Percentiles rank a stretch among this genome's conserved stretches.
phyloP scores from a whole-genome alignment of 1,284 basidiomycete species.

The Microbotryum violaceum region DNA sequence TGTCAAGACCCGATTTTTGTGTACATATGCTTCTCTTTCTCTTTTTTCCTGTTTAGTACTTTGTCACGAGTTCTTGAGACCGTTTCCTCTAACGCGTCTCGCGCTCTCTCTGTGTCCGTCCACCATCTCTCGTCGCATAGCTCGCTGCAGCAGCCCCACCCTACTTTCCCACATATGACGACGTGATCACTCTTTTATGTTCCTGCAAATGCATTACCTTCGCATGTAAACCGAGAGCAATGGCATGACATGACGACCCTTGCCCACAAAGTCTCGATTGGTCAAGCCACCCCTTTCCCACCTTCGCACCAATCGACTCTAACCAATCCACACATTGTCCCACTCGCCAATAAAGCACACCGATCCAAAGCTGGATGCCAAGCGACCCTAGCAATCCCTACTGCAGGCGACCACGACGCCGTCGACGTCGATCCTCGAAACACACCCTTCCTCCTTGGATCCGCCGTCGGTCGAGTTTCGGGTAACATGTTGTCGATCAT shows the following conservation, averaged over 20 bases:
- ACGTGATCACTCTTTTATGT: background rate
- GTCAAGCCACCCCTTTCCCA: conserved; percentile 5
- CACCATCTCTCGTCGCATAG: background rate
- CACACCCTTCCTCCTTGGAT: conserved; percentile 39
- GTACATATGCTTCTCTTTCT: background rate
- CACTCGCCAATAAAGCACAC: conserved; percentile 63
- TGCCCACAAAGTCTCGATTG: background rate
- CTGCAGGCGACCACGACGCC: conserved; percentile 66
- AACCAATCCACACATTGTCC: conserved; percentile 72
- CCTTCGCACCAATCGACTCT: conserved; percentile 55
- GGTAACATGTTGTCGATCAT: conserved; percentile 70
- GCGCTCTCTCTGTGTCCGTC: too few relatives aligned
- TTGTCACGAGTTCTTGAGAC: background rate
- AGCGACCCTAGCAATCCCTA: conserved; percentile 62
- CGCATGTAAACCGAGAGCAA: background rate
- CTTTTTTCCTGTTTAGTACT: background rate
- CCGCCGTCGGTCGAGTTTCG: conserved; percentile 9
- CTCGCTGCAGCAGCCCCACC: background rate
- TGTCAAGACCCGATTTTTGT: background rate
- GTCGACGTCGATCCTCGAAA: conserved; percentile 21
- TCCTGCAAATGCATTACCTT: background rate
- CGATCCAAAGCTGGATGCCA: conserved; percentile 72
- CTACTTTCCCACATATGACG: background rate
- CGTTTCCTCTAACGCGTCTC: too few relatives aligned
- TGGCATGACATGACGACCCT: background rate